phyloP scores from a whole-genome alignment of 345 rosid genomes.

The Rhizophora apiculata region DNA sequence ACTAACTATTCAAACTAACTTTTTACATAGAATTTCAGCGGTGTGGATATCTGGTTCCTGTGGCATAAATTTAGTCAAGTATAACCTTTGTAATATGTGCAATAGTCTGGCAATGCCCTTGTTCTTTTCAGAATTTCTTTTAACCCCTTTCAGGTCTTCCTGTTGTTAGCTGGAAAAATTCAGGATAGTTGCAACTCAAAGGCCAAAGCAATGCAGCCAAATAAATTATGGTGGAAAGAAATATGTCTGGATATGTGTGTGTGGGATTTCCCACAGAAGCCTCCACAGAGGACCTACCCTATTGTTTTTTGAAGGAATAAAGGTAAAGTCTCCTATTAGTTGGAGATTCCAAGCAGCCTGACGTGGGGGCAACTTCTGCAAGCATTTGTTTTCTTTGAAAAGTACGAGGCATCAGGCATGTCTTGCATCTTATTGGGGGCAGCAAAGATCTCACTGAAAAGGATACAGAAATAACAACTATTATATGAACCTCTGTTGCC shows the following conservation, averaged over 20 bases:
- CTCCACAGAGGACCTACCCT: not conserved
- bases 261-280: slow-evolving; percentile 10
- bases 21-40: slow-evolving; percentile 24
- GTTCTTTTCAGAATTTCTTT: not conserved
- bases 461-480: slow-evolving; percentile 15
- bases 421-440: slow-evolving; percentile 14
- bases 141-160: slow-evolving; percentile 15
- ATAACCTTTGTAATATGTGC: slow-evolving; percentile 20
- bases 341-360: not conserved
- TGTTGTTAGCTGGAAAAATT: slow-evolving; percentile 2
- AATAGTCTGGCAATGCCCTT: not conserved
- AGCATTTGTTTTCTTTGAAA: not conserved
- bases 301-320: not conserved
- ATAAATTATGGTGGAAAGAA: not conserved
- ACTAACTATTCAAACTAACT: slow-evolving; percentile 26
- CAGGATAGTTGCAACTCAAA: slow-evolving; percentile 10
- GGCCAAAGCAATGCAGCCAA: not conserved
- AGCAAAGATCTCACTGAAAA: slow-evolving; percentile 23
- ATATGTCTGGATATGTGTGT: not conserved
- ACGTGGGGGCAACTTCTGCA: not conserved
- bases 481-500: slow-evolving; percentile 13
- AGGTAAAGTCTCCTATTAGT: not conserved
- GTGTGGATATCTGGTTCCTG: slow-evolving; percentile 25
- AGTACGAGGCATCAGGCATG: too few relatives aligned
- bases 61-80: slow-evolving; percentile 27